Conservation (phyloP, 2,329 filamentous ascomycete species). For the Zymoseptoria pseudotritici region DNA sequence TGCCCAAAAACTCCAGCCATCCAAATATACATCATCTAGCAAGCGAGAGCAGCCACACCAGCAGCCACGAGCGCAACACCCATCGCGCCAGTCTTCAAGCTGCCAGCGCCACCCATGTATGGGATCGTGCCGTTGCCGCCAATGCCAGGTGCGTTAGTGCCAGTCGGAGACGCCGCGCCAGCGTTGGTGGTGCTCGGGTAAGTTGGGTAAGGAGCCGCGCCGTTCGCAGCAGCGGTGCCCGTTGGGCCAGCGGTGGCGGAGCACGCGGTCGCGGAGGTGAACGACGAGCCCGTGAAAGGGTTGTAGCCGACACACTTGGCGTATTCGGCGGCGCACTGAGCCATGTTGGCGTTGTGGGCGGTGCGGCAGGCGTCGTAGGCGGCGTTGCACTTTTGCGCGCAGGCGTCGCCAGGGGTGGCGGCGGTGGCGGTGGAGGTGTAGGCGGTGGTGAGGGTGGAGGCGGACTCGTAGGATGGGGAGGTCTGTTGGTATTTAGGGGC, state of each 20-base stretch:
- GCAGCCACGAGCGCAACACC: constrained; percentile 35
- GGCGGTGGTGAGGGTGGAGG: constrained; percentile 7
- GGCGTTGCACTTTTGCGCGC: background rate
- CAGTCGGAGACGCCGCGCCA: background rate
- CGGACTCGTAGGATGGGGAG: background rate
- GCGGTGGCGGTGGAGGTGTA: constrained; percentile 22
- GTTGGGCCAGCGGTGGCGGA: background rate
- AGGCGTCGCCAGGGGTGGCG: constrained; percentile 28
- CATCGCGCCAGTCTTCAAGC: constrained; percentile 32
- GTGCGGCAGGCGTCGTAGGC: constrained; percentile 3
- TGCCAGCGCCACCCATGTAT: constrained; percentile 18
- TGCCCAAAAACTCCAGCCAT: background rate
- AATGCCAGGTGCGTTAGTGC: background rate
- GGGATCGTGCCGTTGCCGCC: background rate
- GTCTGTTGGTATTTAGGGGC: constrained; percentile 7
- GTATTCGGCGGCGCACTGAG: constrained; percentile 9
- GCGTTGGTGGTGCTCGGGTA: background rate
- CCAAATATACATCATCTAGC: constrained; percentile 12
- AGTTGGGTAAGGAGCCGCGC: background rate
- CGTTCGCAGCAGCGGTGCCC: background rate
- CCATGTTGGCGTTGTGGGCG: constrained; percentile 7
- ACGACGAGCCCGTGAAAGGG: constrained; percentile 2
- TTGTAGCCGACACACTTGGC: constrained; percentile 12
- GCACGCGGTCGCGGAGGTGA: background rate
- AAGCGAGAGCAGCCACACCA: constrained; percentile 34